phyloP scores from a whole-genome alignment of 345 rosid species.

The Salix dunnii region DNA sequence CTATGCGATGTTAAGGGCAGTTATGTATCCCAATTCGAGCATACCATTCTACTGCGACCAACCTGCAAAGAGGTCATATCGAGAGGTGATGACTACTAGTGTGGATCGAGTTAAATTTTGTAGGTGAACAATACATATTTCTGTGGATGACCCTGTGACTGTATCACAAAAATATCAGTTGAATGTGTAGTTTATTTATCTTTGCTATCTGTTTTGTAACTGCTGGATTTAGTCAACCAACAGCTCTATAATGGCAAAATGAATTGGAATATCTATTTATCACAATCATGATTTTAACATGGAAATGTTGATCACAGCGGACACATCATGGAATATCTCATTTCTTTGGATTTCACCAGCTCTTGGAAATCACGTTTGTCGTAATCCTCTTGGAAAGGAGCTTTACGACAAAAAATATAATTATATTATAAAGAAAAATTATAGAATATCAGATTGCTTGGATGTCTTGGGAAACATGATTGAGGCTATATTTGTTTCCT shows the following conservation, averaged over 20 bases:
- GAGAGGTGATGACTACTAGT: constrained; percentile 74
- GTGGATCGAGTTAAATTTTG: neutral
- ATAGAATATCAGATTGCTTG: too few species aligned
- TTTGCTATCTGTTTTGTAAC: neutral
- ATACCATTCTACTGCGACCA: constrained; percentile 85
- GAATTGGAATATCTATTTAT: neutral
- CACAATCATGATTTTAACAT: neutral
- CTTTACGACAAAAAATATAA: too few species aligned
- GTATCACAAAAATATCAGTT: neutral
- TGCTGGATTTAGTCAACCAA: neutral
- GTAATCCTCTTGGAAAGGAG: too few species aligned
- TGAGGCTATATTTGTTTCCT: too few species aligned
- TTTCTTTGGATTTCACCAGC: neutral
- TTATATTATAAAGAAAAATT: too few species aligned
- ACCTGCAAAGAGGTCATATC: constrained; percentile 96
- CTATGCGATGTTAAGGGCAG: constrained; percentile 85
- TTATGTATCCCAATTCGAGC: constrained; percentile 90
- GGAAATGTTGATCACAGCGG: neutral
- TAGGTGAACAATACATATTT: neutral
- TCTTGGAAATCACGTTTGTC: neutral
- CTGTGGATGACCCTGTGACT: neutral
- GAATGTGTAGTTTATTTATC: neutral
- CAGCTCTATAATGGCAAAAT: neutral
- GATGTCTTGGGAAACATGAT: too few species aligned
- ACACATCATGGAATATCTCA: neutral